Evolutionary conservation across 768 basidiomycete genomes (phyloP).

Genomic region (Leccinum variicolor): DNA sequence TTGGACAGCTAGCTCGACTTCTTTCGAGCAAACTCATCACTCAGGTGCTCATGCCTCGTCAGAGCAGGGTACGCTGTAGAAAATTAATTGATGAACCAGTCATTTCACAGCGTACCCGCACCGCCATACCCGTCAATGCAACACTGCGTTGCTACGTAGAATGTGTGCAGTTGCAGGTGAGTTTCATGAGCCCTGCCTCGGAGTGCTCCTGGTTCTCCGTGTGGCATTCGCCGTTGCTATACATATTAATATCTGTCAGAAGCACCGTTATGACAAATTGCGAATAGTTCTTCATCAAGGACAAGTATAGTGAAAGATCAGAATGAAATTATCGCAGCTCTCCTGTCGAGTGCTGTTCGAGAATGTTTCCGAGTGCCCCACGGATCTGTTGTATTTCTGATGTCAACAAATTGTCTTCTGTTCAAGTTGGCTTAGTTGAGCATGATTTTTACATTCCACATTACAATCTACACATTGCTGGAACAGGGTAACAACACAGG

Average conservation of each 20-base stretch:
- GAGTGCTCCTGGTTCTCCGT: not conserved
- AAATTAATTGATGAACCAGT: not conserved
- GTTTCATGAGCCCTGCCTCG: not conserved
- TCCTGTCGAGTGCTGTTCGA: not conserved
- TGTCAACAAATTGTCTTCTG: not conserved
- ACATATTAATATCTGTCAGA: not conserved
- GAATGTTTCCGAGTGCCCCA: not conserved
- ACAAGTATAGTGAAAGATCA: not conserved
- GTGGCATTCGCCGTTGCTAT: not conserved
- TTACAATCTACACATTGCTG: not conserved
- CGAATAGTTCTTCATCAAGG: not conserved
- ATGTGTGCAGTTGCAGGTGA: not conserved
- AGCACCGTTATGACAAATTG: not conserved
- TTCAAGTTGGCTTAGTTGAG: not conserved
- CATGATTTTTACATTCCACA: conserved; percentile 3
- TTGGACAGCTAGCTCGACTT: not conserved
- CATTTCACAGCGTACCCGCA: not conserved
- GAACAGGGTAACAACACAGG: not conserved
- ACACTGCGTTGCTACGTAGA: not conserved
- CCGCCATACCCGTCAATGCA: not conserved
- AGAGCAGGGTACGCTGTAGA: not conserved
- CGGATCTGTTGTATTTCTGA: not conserved
- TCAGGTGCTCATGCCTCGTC: not conserved
- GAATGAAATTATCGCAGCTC: not conserved
- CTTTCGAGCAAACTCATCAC: not conserved